Conservation (phyloP, 352 stramenopile species). For the Phytophthora cactorum region DNA sequence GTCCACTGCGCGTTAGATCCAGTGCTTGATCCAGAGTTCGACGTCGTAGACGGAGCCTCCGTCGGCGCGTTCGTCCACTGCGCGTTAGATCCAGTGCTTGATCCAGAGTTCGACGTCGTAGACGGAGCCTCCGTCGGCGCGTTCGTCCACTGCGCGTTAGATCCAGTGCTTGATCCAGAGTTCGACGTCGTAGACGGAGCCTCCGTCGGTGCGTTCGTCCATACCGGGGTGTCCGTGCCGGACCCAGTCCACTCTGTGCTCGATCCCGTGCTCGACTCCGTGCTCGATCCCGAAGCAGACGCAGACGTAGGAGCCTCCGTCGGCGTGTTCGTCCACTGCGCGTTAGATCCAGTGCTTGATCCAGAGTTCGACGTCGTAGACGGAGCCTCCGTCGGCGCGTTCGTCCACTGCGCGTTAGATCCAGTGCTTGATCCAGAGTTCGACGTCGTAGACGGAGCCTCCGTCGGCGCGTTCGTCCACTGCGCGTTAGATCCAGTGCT, state of each 20-base stretch:
- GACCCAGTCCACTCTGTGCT: no score
- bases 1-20: neutral
- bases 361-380: no score
- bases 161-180: no score
- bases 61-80: conserved; percentile 8
- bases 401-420: no score
- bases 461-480: conserved; percentile 10
- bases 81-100: neutral
- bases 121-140: neutral
- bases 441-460: neutral
- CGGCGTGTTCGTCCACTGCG: neutral
- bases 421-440: conserved; percentile 3
- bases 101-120: neutral
- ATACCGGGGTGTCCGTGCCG: no score
- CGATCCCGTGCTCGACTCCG: no score
- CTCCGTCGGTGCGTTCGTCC: conserved; percentile 3
- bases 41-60: neutral
- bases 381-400: no score
- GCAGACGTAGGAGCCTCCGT: no score
- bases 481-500: neutral
- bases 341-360: no score
- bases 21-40: neutral
- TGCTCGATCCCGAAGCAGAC: no score
- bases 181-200: no score
- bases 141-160: conserved; percentile 2